A percentile compares a stretch with the other conserved stretches of the same genome.
phyloP scores from a whole-genome alignment of 2,329 filamentous ascomycete genomes.

The Venturia carpophila region DNA sequence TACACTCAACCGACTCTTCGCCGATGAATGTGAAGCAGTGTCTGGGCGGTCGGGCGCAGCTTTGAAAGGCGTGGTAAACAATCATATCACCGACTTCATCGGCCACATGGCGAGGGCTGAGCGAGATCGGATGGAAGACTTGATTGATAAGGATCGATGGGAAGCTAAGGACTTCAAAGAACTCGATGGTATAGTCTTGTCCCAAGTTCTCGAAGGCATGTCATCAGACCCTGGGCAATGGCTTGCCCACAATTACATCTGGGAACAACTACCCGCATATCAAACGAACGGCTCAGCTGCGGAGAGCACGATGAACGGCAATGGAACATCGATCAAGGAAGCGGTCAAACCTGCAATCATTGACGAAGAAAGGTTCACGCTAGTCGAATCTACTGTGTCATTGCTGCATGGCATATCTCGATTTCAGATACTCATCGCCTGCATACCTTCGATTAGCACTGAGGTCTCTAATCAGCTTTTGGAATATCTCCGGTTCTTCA shows the following conservation, averaged over 20 bases:
- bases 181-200: slow-evolving; percentile 51
- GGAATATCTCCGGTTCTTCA: slow-evolving; percentile 86
- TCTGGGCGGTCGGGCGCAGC: slow-evolving; percentile 69
- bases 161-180: slow-evolving; percentile 67
- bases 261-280: slow-evolving; percentile 34
- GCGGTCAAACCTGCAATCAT: slow-evolving; percentile 59
- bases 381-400: slow-evolving; percentile 74
- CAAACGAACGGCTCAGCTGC: slow-evolving; percentile 22
- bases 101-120: slow-evolving; percentile 61
- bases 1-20: slow-evolving; percentile 72
- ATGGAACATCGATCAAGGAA: slow-evolving; percentile 26
- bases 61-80: slow-evolving; percentile 71
- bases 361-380: slow-evolving; percentile 75
- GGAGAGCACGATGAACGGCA: slow-evolving; percentile 21
- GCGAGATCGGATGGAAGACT: slow-evolving; percentile 64
- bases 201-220: slow-evolving; percentile 59
- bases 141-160: slow-evolving; percentile 77
- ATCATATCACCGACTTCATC: slow-evolving; percentile 75
- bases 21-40: slow-evolving; percentile 78
- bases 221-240: slow-evolving; percentile 62
- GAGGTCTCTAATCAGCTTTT: slow-evolving; percentile 74
- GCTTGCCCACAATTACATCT: slow-evolving; percentile 45
- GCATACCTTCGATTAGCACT: slow-evolving; percentile 80
- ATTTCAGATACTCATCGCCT: slow-evolving; percentile 74
- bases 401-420: slow-evolving; percentile 75